Evolutionary conservation across 495 filamentous ascomycete genomes (phyloP).

Genomic region (Durotheca rogersii): DNA sequence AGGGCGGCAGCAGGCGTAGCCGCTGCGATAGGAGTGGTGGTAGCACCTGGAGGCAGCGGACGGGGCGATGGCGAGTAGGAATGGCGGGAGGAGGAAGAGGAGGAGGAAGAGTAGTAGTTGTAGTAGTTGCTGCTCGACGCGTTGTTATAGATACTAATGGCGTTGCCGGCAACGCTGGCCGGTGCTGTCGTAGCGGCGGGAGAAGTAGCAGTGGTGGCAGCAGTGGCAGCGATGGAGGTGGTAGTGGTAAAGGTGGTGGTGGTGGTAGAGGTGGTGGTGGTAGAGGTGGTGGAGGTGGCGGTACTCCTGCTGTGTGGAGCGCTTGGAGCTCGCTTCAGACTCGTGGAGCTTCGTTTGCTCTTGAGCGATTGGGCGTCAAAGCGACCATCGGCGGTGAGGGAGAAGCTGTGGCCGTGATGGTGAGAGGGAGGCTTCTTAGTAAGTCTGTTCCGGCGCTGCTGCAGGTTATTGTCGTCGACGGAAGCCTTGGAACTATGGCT

Average conservation of each 20-base stretch:
- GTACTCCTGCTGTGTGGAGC: constrained; percentile 56
- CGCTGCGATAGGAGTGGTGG: neutral
- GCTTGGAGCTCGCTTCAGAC: constrained; percentile 69
- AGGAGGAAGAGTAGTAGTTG: neutral
- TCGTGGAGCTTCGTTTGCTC: constrained; percentile 57
- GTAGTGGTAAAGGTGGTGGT: constrained; percentile 7
- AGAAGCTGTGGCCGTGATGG: constrained; percentile 42
- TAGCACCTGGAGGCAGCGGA: constrained; percentile 24
- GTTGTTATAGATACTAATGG: constrained; percentile 29
- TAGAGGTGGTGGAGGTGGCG: constrained; percentile 30
- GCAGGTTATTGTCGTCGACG: constrained; percentile 39
- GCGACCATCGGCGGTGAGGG: constrained; percentile 45
- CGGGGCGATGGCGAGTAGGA: constrained; percentile 45
- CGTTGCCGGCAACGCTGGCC: constrained; percentile 23
- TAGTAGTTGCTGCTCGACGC: constrained; percentile 37
- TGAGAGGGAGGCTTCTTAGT: constrained; percentile 56
- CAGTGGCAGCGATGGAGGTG: neutral
- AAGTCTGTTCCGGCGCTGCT: constrained; percentile 49
- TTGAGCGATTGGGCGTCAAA: constrained; percentile 55
- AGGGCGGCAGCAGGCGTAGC: neutral
- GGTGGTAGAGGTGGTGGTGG: constrained; percentile 40
- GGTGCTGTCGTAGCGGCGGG: constrained; percentile 30
- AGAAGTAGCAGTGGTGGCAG: constrained; percentile 1
- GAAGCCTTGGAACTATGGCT: constrained; percentile 36
- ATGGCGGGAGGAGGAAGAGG: neutral